These are phyloP conservation scores for Guillardia theta DNA, from an alignment of 78 protist genomes.

Conservation along the genomic window DNA sequence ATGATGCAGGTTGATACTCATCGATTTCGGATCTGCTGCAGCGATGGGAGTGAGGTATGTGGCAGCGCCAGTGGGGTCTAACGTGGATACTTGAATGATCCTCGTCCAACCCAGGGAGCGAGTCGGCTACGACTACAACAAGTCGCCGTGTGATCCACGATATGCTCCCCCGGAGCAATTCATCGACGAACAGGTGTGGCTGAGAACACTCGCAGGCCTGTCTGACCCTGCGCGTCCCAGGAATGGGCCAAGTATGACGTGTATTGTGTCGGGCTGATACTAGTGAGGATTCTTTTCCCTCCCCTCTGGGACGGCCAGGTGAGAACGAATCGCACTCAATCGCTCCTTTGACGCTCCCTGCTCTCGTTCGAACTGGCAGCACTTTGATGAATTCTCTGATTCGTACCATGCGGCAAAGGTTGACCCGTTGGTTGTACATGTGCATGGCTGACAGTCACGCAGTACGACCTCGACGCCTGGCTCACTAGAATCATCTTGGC, in stretches of 20 bases:
- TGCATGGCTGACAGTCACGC: neutral
- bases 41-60: neutral
- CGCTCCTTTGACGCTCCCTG: too few relatives aligned
- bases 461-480: conserved; percentile 24
- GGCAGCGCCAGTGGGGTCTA: neutral
- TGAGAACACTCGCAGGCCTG: neutral
- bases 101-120: neutral
- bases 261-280: conserved; percentile 9
- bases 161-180: conserved; percentile 12
- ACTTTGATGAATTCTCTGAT: neutral
- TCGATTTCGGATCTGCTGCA: neutral
- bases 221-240: neutral
- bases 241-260: neutral
- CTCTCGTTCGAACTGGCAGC: neutral
- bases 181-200: neutral
- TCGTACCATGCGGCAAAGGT: neutral
- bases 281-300: neutral
- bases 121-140: neutral
- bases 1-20: neutral
- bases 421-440: neutral
- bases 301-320: conserved; percentile 6
- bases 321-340: too few relatives aligned
- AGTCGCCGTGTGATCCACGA: neutral
- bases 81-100: neutral
- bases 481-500: neutral